These are phyloP conservation scores for Yamadazyma trypodendri DNA, from an alignment of 1,139 yeast genomes.

Conservation along the genomic window DNA sequence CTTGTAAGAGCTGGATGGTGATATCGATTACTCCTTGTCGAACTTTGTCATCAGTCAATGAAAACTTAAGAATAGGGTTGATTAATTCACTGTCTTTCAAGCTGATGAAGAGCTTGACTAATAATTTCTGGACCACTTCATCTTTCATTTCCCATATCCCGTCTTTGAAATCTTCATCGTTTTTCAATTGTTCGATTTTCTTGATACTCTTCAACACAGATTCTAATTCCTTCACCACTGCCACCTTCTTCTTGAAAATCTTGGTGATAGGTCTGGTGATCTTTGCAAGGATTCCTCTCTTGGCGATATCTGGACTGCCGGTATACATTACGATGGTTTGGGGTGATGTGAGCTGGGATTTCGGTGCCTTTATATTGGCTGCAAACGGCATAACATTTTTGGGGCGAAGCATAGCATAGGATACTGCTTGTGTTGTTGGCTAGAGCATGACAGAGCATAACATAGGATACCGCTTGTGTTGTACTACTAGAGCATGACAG, in stretches of 20 bases:
- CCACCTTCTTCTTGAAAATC: slow-evolving; percentile 9
- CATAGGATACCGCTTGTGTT: too few relatives aligned
- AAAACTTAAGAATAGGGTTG: slow-evolving; percentile 24
- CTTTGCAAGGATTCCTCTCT: slow-evolving; percentile 7
- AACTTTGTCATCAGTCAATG: slow-evolving; percentile 31
- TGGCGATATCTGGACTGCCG: too few relatives aligned
- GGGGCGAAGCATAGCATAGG: too few relatives aligned
- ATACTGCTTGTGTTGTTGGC: too few relatives aligned
- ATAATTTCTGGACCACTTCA: slow-evolving; percentile 22
- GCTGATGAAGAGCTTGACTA: slow-evolving; percentile 24
- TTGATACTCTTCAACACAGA: slow-evolving; percentile 13
- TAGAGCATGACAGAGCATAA: too few relatives aligned
- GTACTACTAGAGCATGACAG: too few relatives aligned
- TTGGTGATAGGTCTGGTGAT: slow-evolving; percentile 7
- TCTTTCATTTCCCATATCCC: slow-evolving; percentile 8
- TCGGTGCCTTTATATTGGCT: neutral
- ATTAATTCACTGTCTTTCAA: slow-evolving; percentile 33
- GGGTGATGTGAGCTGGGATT: neutral
- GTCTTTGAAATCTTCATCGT: slow-evolving; percentile 7
- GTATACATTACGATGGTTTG: neutral
- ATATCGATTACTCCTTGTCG: slow-evolving; percentile 26
- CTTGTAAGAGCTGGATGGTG: slow-evolving; percentile 26
- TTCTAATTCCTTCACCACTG: slow-evolving; percentile 13
- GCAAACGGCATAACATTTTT: slow-evolving; percentile 1
- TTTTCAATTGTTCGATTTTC: slow-evolving; percentile 12